These are phyloP conservation scores for Chalaropsis ovoidea DNA, from an alignment of 2,329 filamentous ascomycete species.

Conservation along the genomic window DNA sequence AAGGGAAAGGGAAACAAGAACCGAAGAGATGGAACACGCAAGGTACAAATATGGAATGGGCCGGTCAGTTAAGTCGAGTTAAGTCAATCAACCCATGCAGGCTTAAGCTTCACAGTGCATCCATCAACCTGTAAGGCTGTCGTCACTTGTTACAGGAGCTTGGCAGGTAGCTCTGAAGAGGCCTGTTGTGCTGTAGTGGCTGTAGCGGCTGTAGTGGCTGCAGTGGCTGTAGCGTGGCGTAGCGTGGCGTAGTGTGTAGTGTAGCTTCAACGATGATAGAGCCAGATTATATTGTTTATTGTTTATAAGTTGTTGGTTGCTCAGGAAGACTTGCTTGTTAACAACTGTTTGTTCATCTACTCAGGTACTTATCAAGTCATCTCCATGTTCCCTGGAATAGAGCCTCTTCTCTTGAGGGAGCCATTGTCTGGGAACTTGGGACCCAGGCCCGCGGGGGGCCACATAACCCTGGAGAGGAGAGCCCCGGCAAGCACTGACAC, in stretches of 20 bases:
- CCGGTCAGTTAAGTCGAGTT: not conserved
- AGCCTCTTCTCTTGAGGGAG: too few relatives aligned
- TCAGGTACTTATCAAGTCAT: too few relatives aligned
- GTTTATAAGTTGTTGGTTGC: too few relatives aligned
- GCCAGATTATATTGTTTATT: too few relatives aligned
- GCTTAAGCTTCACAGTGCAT: constrained; percentile 1
- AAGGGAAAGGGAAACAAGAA: not conserved
- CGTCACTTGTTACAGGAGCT: not conserved
- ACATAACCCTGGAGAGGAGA: not conserved
- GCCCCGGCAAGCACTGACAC: not conserved
- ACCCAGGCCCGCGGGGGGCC: not conserved
- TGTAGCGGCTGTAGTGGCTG: too few relatives aligned
- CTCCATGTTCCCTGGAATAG: too few relatives aligned
- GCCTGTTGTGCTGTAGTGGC: not conserved
- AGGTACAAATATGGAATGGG: constrained; percentile 1
- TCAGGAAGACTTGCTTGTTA: too few relatives aligned
- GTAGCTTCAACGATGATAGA: too few relatives aligned
- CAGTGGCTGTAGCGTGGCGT: too few relatives aligned
- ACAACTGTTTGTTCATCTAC: too few relatives aligned
- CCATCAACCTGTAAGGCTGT: not conserved
- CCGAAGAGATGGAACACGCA: not conserved
- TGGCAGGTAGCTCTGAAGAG: not conserved
- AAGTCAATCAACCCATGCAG: not conserved
- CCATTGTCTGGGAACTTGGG: too few relatives aligned
- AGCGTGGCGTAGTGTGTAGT: too few relatives aligned